phyloP scores from a whole-genome alignment of 2,329 filamentous ascomycete species.

The Monilinia polystroma region DNA sequence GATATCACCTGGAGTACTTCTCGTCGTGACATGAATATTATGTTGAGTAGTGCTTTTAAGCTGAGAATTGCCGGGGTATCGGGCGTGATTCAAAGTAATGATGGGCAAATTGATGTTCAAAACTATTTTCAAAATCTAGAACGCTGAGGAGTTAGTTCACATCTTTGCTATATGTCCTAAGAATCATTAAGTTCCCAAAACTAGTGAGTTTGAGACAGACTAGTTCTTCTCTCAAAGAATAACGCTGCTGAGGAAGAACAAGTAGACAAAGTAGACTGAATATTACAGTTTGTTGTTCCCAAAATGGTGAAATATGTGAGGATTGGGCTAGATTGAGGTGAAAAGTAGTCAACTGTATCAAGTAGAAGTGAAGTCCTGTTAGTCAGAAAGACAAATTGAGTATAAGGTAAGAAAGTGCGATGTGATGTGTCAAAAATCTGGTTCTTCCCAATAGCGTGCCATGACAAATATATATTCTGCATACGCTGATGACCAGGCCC shows the following conservation, averaged over 20 bases:
- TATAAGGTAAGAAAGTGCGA: not conserved
- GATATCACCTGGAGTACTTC: conserved; percentile 30
- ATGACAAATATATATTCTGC: conserved; percentile 20
- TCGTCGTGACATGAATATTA: conserved; percentile 26
- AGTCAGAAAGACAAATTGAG: not conserved
- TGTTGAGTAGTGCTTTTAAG: conserved; percentile 24
- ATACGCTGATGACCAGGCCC: conserved; percentile 30
- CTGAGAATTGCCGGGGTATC: conserved; percentile 39
- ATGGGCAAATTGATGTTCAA: conserved; percentile 25
- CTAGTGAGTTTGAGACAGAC: not conserved
- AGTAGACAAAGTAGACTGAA: not conserved
- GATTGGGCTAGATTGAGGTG: not conserved
- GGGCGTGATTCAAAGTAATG: conserved; percentile 37
- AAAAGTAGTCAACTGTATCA: not conserved
- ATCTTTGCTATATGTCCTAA: not conserved
- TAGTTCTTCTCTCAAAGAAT: not conserved
- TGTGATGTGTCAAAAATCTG: not conserved
- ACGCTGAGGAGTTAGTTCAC: not conserved
- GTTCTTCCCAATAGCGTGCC: not conserved
- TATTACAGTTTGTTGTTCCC: not conserved
- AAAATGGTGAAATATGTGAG: conserved; percentile 19
- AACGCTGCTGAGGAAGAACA: not conserved
- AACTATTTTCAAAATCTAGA: not conserved
- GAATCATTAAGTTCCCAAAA: not conserved
- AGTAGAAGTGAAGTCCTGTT: not conserved